Evolutionary conservation across 2,329 filamentous ascomycete species (phyloP).

Genomic region (Trichoderma simmonsii): DNA sequence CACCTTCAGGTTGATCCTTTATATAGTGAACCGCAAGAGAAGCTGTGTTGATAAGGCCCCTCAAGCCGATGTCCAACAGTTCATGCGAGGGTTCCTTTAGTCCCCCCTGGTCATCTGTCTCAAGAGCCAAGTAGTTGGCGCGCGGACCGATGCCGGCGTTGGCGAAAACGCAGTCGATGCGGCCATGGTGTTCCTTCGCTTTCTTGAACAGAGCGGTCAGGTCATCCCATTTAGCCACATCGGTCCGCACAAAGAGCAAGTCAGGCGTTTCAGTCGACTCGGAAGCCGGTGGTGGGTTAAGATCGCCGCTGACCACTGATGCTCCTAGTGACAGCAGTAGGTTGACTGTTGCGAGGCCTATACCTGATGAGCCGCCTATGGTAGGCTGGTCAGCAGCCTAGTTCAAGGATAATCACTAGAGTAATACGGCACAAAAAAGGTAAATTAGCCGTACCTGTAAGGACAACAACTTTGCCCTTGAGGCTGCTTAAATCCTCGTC

Average conservation of each 20-base stretch:
- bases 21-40: constrained; percentile 12
- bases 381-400: neutral
- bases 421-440: neutral
- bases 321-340: constrained; percentile 10
- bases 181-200: constrained; percentile 3
- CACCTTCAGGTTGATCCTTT: constrained; percentile 9
- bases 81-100: constrained; percentile 7
- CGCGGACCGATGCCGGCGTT: constrained; percentile 10
- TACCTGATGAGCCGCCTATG: constrained; percentile 10
- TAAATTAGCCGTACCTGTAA: constrained; percentile 3
- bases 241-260: neutral
- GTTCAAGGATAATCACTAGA: neutral
- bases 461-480: constrained; percentile 10
- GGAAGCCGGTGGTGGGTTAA: neutral
- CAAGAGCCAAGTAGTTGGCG: constrained; percentile 10
- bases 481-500: constrained; percentile 4
- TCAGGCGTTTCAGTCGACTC: neutral
- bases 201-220: constrained; percentile 1
- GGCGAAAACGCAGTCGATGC: constrained; percentile 12
- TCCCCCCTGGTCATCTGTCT: constrained; percentile 6
- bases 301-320: constrained; percentile 9
- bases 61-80: constrained; percentile 3
- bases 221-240: constrained; percentile 5
- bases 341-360: constrained; percentile 6
- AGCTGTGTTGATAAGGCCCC: constrained; percentile 10